phyloP scores from a whole-genome alignment of 306 rosid species.

The Quercus engelmannii region DNA sequence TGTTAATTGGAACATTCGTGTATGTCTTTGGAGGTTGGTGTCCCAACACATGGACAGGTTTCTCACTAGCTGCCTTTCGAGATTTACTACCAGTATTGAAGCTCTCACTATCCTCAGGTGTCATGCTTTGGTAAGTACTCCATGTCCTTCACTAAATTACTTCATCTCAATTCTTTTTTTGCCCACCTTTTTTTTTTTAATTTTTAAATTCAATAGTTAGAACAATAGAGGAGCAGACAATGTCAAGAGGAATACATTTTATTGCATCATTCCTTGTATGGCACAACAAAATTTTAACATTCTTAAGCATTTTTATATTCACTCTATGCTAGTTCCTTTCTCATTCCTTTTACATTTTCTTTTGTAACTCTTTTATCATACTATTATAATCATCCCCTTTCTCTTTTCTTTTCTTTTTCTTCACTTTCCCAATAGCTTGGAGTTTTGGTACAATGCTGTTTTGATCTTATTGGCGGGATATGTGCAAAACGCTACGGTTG shows the following conservation, averaged over 20 bases:
- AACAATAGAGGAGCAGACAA: no score
- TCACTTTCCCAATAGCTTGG: neutral
- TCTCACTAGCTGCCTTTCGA: slow-evolving; percentile 41
- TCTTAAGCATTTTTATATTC: no score
- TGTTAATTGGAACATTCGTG: slow-evolving; percentile 45
- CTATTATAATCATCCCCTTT: neutral
- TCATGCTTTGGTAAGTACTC: slow-evolving; percentile 57
- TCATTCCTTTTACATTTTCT: neutral
- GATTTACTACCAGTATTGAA: slow-evolving; percentile 58
- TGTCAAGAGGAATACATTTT: no score
- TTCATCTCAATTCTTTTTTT: no score
- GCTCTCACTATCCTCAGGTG: slow-evolving; percentile 57
- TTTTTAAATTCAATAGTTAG: no score
- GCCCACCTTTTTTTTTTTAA: no score
- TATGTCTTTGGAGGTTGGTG: slow-evolving; percentile 56
- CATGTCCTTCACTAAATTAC: neutral
- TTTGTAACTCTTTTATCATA: neutral
- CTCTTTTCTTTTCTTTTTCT: no score
- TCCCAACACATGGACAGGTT: slow-evolving; percentile 48
- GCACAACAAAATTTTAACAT: no score
- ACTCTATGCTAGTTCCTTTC: no score
- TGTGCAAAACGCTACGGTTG: neutral
- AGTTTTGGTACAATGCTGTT: neutral
- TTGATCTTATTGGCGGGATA: neutral
- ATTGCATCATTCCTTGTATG: no score